Percentiles rank a stretch among this genome's conserved stretches.
Evolutionary conservation across 129 eudicot species (phyloP).

Genomic region (Flaveria brownii): DNA sequence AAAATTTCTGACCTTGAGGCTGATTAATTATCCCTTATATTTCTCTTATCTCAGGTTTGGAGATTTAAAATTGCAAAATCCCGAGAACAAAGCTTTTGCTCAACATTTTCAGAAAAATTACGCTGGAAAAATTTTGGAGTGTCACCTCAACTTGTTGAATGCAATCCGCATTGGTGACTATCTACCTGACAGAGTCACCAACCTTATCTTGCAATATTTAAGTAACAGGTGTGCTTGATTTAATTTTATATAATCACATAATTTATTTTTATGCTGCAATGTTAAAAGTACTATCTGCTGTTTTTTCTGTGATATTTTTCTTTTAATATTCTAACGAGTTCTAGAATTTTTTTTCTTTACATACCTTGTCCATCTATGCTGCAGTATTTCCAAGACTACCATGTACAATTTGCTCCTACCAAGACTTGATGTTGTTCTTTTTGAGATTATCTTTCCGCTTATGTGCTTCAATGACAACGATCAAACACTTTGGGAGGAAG

Average conservation of each 20-base stretch:
- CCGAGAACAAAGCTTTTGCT: conserved; percentile 79
- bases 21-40: not conserved
- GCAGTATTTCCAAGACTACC: conserved; percentile 72
- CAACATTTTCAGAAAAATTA: conserved; percentile 77
- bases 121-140: conserved; percentile 79
- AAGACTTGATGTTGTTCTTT: conserved; percentile 79
- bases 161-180: conserved; percentile 78
- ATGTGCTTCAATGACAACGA: conserved; percentile 96
- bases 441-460: conserved; percentile 88
- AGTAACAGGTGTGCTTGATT: conserved; percentile 64
- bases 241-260: conserved; percentile 15
- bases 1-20: not conserved
- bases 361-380: conserved; percentile 21
- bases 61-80: conserved; percentile 79
- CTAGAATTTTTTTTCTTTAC: not conserved
- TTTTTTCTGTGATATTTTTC: not conserved
- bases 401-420: conserved; percentile 88
- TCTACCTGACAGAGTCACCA: conserved; percentile 84
- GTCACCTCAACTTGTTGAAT: conserved; percentile 77
- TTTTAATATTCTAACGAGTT: not conserved
- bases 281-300: not conserved
- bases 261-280: conserved; percentile 10
- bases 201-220: conserved; percentile 79
- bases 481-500: conserved; percentile 97
- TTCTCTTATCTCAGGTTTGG: conserved; percentile 53